Percentiles rank a stretch among this genome's conserved stretches.
phyloP scores from a whole-genome alignment of 176 grass and related monocot genomes.

The Oryza officinalis region DNA sequence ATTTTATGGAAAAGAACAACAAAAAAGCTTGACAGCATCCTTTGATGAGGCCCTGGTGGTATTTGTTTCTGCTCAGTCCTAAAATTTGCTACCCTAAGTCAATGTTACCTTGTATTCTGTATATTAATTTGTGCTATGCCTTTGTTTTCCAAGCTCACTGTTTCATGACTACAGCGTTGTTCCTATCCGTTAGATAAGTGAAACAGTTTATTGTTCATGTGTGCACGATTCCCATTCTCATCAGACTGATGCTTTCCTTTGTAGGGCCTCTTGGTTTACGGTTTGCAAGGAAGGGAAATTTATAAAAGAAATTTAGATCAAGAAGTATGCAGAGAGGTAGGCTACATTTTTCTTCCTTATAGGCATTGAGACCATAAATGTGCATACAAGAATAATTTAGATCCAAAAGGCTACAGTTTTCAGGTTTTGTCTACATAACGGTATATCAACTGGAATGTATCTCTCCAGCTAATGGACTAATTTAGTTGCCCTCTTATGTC shows the following conservation, averaged over 20 bases:
- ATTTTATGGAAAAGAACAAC: neutral
- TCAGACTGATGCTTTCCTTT: slow-evolving; percentile 32
- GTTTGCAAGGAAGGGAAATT: slow-evolving; percentile 78
- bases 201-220: slow-evolving; percentile 4
- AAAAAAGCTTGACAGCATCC: slow-evolving; percentile 5
- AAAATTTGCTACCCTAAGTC: neutral
- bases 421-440: neutral
- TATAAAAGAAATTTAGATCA: slow-evolving; percentile 83
- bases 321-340: slow-evolving; percentile 91
- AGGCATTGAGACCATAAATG: neutral
- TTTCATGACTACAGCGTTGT: neutral
- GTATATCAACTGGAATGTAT: neutral
- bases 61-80: neutral
- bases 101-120: slow-evolving; percentile 5
- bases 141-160: neutral
- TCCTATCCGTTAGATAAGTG: slow-evolving; percentile 26
- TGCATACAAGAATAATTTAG: neutral
- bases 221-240: slow-evolving; percentile 26
- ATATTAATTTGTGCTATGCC: neutral
- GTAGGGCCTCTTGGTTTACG: slow-evolving; percentile 91
- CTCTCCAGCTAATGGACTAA: neutral
- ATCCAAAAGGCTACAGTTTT: neutral
- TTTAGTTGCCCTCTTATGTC: neutral
- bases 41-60: neutral
- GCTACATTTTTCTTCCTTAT: slow-evolving; percentile 8